Evolutionary conservation across 257 asterid genomes (phyloP).

Genomic region (Cynanchum wilfordii): DNA sequence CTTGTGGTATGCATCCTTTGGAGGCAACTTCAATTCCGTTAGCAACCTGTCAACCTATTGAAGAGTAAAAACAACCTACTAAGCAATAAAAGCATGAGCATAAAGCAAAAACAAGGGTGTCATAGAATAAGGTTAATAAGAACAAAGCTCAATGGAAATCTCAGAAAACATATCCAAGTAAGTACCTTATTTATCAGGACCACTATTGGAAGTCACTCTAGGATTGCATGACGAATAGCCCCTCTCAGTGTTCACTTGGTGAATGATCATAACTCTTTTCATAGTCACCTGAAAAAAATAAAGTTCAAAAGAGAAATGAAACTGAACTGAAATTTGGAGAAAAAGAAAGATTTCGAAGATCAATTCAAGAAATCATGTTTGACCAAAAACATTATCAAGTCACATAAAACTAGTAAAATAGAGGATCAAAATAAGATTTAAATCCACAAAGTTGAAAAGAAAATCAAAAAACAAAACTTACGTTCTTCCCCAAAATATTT

Average conservation of each 20-base stretch:
- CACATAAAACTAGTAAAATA: no score
- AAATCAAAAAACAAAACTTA: no score
- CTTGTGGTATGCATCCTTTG: constrained; percentile 96
- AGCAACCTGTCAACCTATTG: constrained; percentile 78
- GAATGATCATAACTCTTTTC: no score
- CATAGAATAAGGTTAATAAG: constrained; percentile 3
- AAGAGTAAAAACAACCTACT: constrained; percentile 45
- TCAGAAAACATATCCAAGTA: background rate
- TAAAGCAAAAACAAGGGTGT: background rate
- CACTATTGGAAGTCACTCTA: constrained; percentile 79
- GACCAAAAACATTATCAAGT: no score
- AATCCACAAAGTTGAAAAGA: no score
- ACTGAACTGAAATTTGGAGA: no score
- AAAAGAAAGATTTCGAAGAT: no score
- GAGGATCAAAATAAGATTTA: no score
- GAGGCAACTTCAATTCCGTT: constrained; percentile 91
- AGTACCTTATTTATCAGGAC: constrained; percentile 84
- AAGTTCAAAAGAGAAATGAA: no score
- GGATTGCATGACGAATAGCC: constrained; percentile 87
- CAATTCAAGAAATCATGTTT: no score
- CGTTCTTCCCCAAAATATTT: no score
- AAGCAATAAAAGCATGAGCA: constrained; percentile 15
- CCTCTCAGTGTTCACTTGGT: constrained; percentile 87
- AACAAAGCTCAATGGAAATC: background rate
- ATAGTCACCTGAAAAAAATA: no score